A percentile compares a stretch with the other conserved stretches of the same genome.
phyloP scores from a whole-genome alignment of 768 basidiomycete species.

The Kwoniella shandongensis region DNA sequence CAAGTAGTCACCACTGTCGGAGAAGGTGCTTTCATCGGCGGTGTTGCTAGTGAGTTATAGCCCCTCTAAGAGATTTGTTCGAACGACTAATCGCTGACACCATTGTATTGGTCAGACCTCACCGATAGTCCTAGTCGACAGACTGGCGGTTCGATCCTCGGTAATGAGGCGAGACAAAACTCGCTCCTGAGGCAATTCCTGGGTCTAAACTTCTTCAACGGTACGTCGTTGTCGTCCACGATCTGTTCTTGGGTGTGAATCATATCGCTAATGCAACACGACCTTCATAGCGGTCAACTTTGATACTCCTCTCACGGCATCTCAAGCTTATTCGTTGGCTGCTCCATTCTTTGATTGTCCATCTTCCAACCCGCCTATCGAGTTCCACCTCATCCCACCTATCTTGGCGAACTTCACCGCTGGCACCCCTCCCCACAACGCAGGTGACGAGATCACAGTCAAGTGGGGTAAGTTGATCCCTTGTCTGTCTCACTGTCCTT shows the following conservation, averaged over 20 bases:
- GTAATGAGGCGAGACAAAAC: slow-evolving; percentile 34
- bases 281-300: slow-evolving; percentile 23
- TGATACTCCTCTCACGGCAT: slow-evolving; percentile 29
- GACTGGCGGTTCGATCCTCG: slow-evolving; percentile 21
- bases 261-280: neutral
- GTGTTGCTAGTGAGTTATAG: slow-evolving; percentile 19
- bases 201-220: slow-evolving; percentile 33
- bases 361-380: slow-evolving; percentile 29
- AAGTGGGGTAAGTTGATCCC: slow-evolving; percentile 23
- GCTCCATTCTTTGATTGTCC: slow-evolving; percentile 26
- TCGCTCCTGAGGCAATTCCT: slow-evolving; percentile 18
- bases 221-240: slow-evolving; percentile 10
- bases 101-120: too few relatives aligned
- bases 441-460: slow-evolving; percentile 26
- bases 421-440: slow-evolving; percentile 17
- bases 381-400: slow-evolving; percentile 30
- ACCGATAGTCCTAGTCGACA: slow-evolving; percentile 17
- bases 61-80: neutral
- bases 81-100: neutral
- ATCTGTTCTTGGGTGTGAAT: too few relatives aligned
- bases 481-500: too few relatives aligned
- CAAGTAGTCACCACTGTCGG: slow-evolving; percentile 33
- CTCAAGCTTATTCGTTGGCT: slow-evolving; percentile 29
- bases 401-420: slow-evolving; percentile 24
- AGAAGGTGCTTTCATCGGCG: slow-evolving; percentile 32